phyloP scores from a whole-genome alignment of 352 stramenopile species.

The Phytophthora pistaciae region DNA sequence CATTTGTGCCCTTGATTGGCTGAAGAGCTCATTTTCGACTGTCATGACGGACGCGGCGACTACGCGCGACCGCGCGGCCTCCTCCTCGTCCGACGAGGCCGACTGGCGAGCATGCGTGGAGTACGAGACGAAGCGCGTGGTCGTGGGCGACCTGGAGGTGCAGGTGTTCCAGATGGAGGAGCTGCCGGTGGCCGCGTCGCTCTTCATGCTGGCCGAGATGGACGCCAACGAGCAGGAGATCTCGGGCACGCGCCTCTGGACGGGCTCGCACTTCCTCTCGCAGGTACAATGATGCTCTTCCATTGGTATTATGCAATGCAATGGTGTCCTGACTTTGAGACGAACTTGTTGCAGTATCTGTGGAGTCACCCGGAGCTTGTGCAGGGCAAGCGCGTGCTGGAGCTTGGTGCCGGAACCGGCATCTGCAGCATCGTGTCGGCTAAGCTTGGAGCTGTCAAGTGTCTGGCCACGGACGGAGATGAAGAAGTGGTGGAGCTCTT shows the following conservation, averaged over 20 bases:
- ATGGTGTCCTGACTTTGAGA: constrained; percentile 6
- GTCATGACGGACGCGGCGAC: constrained; percentile 10
- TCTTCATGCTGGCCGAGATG: constrained; percentile 76
- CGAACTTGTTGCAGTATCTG: constrained; percentile 48
- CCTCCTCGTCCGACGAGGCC: constrained; percentile 46
- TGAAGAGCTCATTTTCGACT: constrained; percentile 20
- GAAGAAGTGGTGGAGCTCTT: constrained; percentile 63
- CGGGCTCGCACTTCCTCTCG: constrained; percentile 72
- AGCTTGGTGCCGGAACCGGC: constrained; percentile 77
- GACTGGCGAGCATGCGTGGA: constrained; percentile 65
- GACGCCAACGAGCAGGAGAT: constrained; percentile 74
- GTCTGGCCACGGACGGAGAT: constrained; percentile 77
- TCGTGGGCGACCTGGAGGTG: constrained; percentile 50
- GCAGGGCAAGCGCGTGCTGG: constrained; percentile 57
- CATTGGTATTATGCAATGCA: constrained; percentile 1
- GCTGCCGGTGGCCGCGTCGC: constrained; percentile 56
- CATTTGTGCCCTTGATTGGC: constrained; percentile 24
- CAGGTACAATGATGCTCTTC: constrained; percentile 27
- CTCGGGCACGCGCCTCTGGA: constrained; percentile 81
- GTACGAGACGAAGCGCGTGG: constrained; percentile 60
- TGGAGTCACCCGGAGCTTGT: constrained; percentile 56
- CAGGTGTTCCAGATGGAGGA: constrained; percentile 72
- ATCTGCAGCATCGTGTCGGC: constrained; percentile 76
- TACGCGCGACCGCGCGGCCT: constrained; percentile 15
- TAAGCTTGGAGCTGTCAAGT: constrained; percentile 54